A percentile compares a stretch with the other conserved stretches of the same genome.
These are phyloP conservation scores for Uromyces viciae-fabae DNA, from an alignment of 1,284 basidiomycete genomes.

Conservation along the genomic window DNA sequence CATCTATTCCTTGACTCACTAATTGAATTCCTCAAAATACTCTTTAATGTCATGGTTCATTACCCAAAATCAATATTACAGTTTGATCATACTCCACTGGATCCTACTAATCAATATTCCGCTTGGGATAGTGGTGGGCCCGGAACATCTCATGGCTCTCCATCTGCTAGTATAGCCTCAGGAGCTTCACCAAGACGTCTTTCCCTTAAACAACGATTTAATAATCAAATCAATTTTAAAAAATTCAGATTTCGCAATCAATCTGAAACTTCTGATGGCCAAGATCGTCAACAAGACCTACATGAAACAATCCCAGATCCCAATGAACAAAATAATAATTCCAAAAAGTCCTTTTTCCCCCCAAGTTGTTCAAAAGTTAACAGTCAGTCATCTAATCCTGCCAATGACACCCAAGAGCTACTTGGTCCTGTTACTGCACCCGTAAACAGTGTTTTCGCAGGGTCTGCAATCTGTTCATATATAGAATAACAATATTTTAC, in stretches of 20 bases:
- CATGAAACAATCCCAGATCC: not conserved
- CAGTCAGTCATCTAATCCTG: not conserved
- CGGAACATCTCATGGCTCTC: not conserved
- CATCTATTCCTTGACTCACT: constrained; percentile 67
- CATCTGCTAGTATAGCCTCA: not conserved
- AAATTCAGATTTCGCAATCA: constrained; percentile 6
- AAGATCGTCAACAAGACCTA: not conserved
- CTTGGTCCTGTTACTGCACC: constrained; percentile 8
- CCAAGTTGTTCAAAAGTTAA: not conserved
- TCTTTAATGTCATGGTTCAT: constrained; percentile 70
- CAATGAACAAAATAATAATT: not conserved
- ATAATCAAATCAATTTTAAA: constrained; percentile 28
- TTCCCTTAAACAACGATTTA: constrained; percentile 13
- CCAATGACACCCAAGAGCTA: not conserved
- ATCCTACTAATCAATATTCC: not conserved
- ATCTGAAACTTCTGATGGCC: not conserved
- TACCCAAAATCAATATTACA: constrained; percentile 58
- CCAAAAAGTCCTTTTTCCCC: not conserved
- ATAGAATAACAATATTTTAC: too few relatives aligned
- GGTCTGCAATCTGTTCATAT: constrained; percentile 4
- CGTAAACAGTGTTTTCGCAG: constrained; percentile 25
- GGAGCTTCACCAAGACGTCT: not conserved
- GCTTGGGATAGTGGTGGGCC: not conserved
- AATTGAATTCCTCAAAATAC: constrained; percentile 70
- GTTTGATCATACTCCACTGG: not conserved